A percentile compares a stretch with the other conserved stretches of the same genome.
Conservation (phyloP, 2,329 filamentous ascomycete genomes). For the Sporothrix phasma region DNA sequence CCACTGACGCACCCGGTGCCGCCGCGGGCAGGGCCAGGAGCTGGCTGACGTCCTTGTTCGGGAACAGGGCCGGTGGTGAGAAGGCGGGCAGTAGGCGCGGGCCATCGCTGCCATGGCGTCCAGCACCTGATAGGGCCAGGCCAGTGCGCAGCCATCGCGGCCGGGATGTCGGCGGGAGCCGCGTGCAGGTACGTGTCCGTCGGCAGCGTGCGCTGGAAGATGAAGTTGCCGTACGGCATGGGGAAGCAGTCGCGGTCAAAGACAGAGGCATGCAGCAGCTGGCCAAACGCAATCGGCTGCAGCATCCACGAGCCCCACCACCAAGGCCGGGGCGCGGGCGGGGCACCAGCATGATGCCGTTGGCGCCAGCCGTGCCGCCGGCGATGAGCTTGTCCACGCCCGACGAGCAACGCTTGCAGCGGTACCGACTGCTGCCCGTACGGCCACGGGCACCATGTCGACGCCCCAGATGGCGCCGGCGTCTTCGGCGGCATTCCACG, state of each 20-base stretch:
- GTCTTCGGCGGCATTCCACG: constrained; percentile 73
- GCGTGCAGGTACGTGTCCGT: constrained; percentile 71
- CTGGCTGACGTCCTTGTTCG: constrained; percentile 46
- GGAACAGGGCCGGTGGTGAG: constrained; percentile 79
- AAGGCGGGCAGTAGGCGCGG: constrained; percentile 74
- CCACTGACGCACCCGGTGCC: constrained; percentile 58
- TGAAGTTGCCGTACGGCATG: constrained; percentile 36
- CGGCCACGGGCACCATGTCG: constrained; percentile 32
- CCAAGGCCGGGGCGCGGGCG: constrained; percentile 54
- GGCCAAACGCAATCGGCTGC: constrained; percentile 65
- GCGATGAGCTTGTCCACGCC: constrained; percentile 25
- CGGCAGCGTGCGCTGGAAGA: constrained; percentile 47
- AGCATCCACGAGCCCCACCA: constrained; percentile 81
- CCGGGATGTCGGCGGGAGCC: constrained; percentile 59
- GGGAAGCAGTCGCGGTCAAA: constrained; percentile 70
- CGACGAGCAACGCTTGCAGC: constrained; percentile 22
- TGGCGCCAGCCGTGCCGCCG: constrained; percentile 10
- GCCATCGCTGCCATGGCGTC: constrained; percentile 77
- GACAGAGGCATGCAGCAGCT: constrained; percentile 64
- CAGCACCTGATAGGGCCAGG: constrained; percentile 64
- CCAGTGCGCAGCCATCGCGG: constrained; percentile 50
- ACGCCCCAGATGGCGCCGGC: constrained; percentile 57
- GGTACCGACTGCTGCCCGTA: constrained; percentile 27
- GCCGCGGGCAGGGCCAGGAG: constrained; percentile 59
- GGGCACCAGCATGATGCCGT: constrained; percentile 7